Base-by-base conservation (phyloP, 805 yeast species). In the Kuraishia hungarica region DNA sequence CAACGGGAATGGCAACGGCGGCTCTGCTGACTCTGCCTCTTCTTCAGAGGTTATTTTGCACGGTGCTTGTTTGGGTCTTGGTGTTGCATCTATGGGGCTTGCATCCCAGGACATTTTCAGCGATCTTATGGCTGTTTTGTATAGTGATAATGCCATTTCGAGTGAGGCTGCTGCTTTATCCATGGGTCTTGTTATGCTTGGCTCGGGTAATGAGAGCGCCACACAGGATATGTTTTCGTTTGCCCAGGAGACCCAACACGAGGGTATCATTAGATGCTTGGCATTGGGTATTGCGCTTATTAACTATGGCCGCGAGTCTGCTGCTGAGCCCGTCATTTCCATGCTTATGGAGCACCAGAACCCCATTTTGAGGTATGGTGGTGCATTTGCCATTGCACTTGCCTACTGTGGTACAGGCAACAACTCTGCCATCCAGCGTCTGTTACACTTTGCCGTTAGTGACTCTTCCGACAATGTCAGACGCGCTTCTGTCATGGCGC, bases 351-450 rank as follows among this genome's bases (percentile, higher is more conserved):
- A 71, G 2, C 91, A 86, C 64, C 96, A 89, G 66, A 89, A 86
- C 62, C 80, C 97, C 3, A 82, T 87, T 54, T 78, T 94, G 60
- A 87, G 99, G 71, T 94, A 92, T 67, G 98, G 99, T 71, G 98
- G 97, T 67, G 94, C 94, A 51, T 91, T 85, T 70, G 86, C 97
- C 5, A 81, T 94, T 63, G 98, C 97, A 0, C 78, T 94, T 62
- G 98, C 99, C 1, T 94, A 93, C 70, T 96, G 94, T 55, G 99
- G 99, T 57, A 93, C 99, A 2, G 96, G 97, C 28, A 84, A 87
- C 70, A 91, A 91, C 71, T 74, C 75, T 54, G 97, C 97, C 10
- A 88, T 94, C 62, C 84, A 89, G 72, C 82, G 86, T 62, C 75
- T 94, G 61, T 77, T 94, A 60, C 98, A 94, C 70, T 80, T 85